These are phyloP conservation scores for Nemophila menziesii DNA, from an alignment of 257 asterid species.

Conservation along the genomic window DNA sequence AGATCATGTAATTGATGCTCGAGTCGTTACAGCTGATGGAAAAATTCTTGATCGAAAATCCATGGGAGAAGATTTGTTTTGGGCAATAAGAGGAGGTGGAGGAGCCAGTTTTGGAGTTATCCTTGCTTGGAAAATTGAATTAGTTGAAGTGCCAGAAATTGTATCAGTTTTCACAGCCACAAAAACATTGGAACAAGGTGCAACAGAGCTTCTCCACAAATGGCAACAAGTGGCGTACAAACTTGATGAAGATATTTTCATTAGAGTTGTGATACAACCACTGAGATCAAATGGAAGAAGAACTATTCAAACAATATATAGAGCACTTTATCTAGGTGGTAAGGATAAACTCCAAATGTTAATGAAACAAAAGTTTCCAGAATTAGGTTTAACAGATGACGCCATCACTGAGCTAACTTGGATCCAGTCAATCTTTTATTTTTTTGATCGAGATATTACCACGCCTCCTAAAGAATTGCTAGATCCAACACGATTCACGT, in stretches of 20 bases:
- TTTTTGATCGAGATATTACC: constrained; percentile 6
- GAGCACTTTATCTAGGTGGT: constrained; percentile 31
- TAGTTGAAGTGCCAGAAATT: constrained; percentile 25
- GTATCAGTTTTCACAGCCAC: constrained; percentile 32
- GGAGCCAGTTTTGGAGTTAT: constrained; percentile 47
- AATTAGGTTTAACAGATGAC: constrained; percentile 17
- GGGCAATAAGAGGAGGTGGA: constrained; percentile 57
- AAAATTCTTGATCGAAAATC: constrained; percentile 6
- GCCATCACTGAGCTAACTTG: constrained; percentile 38
- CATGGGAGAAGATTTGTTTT: constrained; percentile 23
- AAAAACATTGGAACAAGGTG: constrained; percentile 12
- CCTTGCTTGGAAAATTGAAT: constrained; percentile 34
- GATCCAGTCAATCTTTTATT: constrained; percentile 32
- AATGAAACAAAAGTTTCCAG: constrained; percentile 23
- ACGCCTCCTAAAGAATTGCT: constrained; percentile 17
- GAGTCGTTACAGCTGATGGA: constrained; percentile 16
- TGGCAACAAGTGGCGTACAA: constrained; percentile 31
- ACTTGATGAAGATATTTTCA: constrained; percentile 27
- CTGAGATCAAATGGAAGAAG: neutral
- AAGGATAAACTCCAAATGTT: constrained; percentile 2
- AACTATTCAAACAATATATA: constrained; percentile 16
- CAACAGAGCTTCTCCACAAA: constrained; percentile 14
- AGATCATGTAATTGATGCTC: constrained; percentile 33
- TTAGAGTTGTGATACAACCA: constrained; percentile 23
- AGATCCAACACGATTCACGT: constrained; percentile 14